Percentiles rank a stretch among this genome's conserved stretches.
Conservation (phyloP, 2,329 filamentous ascomycete species). For the Trichoderma hamatum region DNA sequence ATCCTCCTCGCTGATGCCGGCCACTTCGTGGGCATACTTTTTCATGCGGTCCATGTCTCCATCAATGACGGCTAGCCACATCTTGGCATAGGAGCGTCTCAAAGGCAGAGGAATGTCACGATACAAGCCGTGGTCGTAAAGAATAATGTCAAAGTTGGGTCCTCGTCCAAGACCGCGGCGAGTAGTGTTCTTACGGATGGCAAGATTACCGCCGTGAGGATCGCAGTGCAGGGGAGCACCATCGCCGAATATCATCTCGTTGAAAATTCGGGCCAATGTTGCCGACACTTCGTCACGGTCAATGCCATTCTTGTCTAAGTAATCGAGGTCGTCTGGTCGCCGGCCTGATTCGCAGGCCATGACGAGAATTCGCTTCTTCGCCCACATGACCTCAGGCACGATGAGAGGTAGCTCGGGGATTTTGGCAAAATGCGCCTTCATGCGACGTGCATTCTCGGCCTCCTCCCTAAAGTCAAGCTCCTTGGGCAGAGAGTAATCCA, state of each 20-base stretch:
- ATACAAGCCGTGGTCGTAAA: conserved; percentile 97
- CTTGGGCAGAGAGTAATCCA: conserved; percentile 86
- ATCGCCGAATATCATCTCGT: conserved; percentile 98
- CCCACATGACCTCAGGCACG: conserved; percentile 88
- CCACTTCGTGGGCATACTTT: conserved; percentile 84
- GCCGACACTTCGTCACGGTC: conserved; percentile 95
- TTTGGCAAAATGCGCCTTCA: conserved; percentile 77
- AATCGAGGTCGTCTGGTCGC: conserved; percentile 85
- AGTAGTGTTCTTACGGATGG: conserved; percentile 75
- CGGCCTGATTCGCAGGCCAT: conserved; percentile 92
- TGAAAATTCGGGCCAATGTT: conserved; percentile 88
- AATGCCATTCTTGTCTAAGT: conserved; percentile 82
- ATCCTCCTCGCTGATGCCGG: conserved; percentile 83
- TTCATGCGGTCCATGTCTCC: conserved; percentile 85
- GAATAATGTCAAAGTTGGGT: conserved; percentile 88
- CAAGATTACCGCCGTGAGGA: conserved; percentile 94
- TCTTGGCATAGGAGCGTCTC: conserved; percentile 87
- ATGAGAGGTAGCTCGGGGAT: conserved; percentile 78
- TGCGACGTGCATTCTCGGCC: conserved; percentile 78
- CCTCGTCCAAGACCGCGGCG: conserved; percentile 53
- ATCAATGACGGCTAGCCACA: conserved; percentile 96
- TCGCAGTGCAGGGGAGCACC: conserved; percentile 92
- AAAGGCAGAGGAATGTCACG: conserved; percentile 81
- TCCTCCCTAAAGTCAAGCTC: conserved; percentile 90
- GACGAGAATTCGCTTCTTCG: conserved; percentile 83